Conservation (phyloP, 2,329 filamentous ascomycete species). For the Botrytis fragariae region DNA sequence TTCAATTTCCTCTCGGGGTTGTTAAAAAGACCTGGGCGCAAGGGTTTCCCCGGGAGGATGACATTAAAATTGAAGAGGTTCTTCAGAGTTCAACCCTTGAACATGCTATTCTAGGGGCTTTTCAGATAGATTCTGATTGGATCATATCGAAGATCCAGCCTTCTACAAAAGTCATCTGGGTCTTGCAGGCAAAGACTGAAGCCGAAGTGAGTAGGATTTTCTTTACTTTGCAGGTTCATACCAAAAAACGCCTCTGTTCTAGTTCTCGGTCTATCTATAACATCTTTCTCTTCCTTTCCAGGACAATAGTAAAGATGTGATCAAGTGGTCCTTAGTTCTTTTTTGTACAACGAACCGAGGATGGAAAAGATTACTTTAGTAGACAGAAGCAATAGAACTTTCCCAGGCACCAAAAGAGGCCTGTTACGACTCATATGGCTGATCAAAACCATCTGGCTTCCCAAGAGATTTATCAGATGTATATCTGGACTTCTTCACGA, state of each 20-base stretch:
- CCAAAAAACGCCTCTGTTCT: not conserved
- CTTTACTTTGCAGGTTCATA: not conserved
- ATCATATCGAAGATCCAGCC: conserved; percentile 56
- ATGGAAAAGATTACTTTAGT: not conserved
- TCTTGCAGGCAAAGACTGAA: conserved; percentile 55
- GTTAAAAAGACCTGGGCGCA: conserved; percentile 80
- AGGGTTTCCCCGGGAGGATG: conserved; percentile 62
- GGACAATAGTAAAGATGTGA: not conserved
- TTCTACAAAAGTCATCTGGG: conserved; percentile 60
- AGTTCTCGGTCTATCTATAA: not conserved
- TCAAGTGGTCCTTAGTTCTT: not conserved
- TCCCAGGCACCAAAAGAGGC: not conserved
- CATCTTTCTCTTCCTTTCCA: not conserved
- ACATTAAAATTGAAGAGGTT: conserved; percentile 87
- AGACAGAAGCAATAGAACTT: not conserved
- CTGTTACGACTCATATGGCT: not conserved
- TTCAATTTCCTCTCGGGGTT: conserved; percentile 49
- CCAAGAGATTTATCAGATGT: not conserved
- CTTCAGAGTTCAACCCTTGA: conserved; percentile 70
- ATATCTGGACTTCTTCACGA: not conserved
- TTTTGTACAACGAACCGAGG: not conserved
- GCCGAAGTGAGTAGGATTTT: conserved; percentile 46
- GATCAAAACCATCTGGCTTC: not conserved
- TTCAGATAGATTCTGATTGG: conserved; percentile 72
- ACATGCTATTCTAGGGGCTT: conserved; percentile 81